A percentile compares a stretch with the other conserved stretches of the same genome.
phyloP scores from a whole-genome alignment of 768 basidiomycete species.

The Neoboletus brunneissimus region DNA sequence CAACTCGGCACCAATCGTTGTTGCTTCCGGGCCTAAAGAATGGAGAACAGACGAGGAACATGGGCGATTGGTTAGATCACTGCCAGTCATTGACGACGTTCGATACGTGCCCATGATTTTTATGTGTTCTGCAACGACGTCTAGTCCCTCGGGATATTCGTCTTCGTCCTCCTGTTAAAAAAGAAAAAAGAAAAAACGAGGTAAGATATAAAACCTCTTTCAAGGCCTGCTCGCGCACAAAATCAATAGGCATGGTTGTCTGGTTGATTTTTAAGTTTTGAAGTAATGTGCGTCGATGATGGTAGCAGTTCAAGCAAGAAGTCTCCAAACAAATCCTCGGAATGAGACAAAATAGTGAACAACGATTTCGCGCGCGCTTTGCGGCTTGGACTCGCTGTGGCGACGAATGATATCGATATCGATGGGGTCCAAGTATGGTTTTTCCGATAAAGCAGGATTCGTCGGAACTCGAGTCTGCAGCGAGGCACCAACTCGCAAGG shows the following conservation, averaged over 20 bases:
- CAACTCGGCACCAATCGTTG: conserved; percentile 15
- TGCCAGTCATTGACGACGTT: neutral
- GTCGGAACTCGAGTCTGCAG: conserved; percentile 4
- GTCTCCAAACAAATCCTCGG: neutral
- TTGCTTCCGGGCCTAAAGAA: conserved; percentile 6
- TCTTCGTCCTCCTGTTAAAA: conserved; percentile 25
- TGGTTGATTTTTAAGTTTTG: conserved; percentile 7
- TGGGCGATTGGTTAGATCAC: neutral
- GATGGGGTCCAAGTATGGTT: neutral
- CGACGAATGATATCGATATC: conserved; percentile 8
- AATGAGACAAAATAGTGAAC: neutral
- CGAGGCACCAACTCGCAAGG: conserved; percentile 27
- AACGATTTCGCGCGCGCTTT: neutral
- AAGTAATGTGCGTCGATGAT: conserved; percentile 7
- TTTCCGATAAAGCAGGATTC: conserved; percentile 7
- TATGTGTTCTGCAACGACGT: conserved; percentile 8
- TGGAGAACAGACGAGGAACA: neutral
- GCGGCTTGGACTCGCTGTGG: no score
- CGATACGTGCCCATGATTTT: conserved; percentile 18
- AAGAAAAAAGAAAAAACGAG: neutral
- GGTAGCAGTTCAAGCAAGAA: conserved; percentile 3
- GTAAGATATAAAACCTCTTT: conserved; percentile 3
- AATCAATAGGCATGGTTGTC: conserved; percentile 15
- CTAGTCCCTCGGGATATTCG: conserved; percentile 18
- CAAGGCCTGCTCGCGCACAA: conserved; percentile 17